Percentiles rank a stretch among this genome's conserved stretches.
These are phyloP conservation scores for Ustilago trichophora DNA, from an alignment of 1,284 basidiomycete species.

Conservation along the genomic window DNA sequence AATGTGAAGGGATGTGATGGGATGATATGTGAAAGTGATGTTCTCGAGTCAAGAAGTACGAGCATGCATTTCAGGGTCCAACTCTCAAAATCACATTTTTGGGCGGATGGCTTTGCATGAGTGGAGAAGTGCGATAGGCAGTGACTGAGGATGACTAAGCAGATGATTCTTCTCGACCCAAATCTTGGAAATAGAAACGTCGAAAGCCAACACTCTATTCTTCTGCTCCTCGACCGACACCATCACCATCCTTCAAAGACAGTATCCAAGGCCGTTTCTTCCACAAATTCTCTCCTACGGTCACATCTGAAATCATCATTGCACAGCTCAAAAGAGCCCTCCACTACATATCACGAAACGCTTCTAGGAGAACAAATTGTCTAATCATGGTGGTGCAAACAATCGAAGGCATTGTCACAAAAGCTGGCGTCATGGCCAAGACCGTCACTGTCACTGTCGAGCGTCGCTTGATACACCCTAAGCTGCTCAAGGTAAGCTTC, in stretches of 20 bases:
- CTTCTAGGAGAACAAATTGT: no score
- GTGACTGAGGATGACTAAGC: not conserved
- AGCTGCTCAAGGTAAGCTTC: slow-evolving; percentile 58
- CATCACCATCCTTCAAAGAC: no score
- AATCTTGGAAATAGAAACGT: no score
- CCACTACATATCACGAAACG: no score
- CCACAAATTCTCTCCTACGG: no score
- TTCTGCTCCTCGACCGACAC: no score
- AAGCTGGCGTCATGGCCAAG: slow-evolving; percentile 63
- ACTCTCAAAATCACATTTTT: not conserved
- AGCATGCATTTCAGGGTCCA: slow-evolving; percentile 11
- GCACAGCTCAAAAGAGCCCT: no score
- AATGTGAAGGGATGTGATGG: not conserved
- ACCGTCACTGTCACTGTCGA: slow-evolving; percentile 62
- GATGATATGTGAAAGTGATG: not conserved
- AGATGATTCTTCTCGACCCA: not conserved
- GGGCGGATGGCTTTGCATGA: slow-evolving; percentile 12
- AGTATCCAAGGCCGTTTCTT: no score
- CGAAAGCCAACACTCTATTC: no score
- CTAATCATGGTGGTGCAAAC: slow-evolving; percentile 42
- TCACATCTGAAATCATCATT: no score
- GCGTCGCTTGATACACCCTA: slow-evolving; percentile 54
- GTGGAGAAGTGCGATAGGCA: slow-evolving; percentile 1
- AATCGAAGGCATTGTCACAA: slow-evolving; percentile 57
- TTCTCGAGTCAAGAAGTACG: not conserved